Evolutionary conservation across 176 grass and related monocot species (phyloP), one percentile per base, ranked within the genome.

Genomic region (Cocos nucifera): DNA sequence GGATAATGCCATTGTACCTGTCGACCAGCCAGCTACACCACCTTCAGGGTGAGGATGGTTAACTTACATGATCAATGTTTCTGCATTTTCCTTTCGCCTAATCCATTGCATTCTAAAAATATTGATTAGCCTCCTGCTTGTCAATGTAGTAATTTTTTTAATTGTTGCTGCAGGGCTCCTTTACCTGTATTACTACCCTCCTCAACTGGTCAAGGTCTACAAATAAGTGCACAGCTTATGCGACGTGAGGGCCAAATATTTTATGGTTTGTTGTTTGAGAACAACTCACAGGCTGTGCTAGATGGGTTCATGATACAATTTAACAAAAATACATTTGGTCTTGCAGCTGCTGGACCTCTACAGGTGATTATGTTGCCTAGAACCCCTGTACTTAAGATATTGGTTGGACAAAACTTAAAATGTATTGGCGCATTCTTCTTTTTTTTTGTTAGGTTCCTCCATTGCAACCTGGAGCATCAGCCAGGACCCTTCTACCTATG

Each of bases 241-340:
- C 79, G 84, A 6, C 82, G 63, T 4, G 88, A 98, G 51, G 87
- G 88, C 30, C 93, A 92, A 69, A 88, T 98, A 83, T 98, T 79
- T 61, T 98, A 98, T 51, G 78, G 77, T 58, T 70, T 98, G 63
- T 77, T 78, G 53, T 89, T 98, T 71, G 93, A 98, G 67, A 98
- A 98, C 64, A 75, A 75, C 57, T 80, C 87, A 24, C 81, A 89
- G 69, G 23, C 63, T 56, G 63, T 78, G 16, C 69, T 92, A 50
- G 93, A 98, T 88, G 93, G 93, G 72, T 98, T 98, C 76, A 98
- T 98, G 93, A 98, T 98, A 57, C 93, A 98, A 74, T 98, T 98
- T 79, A 98, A 92, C 82, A 98, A 98, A 74, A 98, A 92, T 51
- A 86, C 93, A 48, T 98, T 98, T 81, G 87, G 93, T 71, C 70